Base-by-base conservation (phyloP, 306 rosid genomes). In the Astragalus membranaceus region DNA sequence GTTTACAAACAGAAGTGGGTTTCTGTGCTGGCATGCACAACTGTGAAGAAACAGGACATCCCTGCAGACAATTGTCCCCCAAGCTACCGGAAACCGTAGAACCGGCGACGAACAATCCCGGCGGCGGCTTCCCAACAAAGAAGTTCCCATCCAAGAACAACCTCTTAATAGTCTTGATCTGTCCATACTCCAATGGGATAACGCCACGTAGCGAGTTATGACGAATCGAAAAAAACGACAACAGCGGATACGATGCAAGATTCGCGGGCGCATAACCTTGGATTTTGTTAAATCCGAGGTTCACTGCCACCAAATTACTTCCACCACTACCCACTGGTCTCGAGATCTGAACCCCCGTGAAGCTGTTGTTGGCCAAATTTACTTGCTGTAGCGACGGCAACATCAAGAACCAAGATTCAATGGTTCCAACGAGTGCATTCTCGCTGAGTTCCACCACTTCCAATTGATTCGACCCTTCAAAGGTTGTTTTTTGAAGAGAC, bases 361-460 rank as follows among this genome's bases (percentile, higher is more conserved):
- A 68, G 70, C 79, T 82, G 81, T 94, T 94, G 15, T 94, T 90
- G 2, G 90, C 85, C 17, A 90, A 64, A 47, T 94, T 72, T 11
- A 87, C 86, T 70, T 90, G 98, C 35, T 90, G 98, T 10, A 94
- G 42, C 1, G 98, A 78, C 0, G 96, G 90, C 0, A 88, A 20
- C 10, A 72, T 78, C 29, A 94, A 94, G 71, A 94, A 75, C 98
- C 98, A 94, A 2, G 87, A 4, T 13, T 71, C 75, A 0, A 90
- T 15, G 0, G 74, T 66, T 4, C 97, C 97, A 16, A 79, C 6
- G 66, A 93, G 55, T 3, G 71, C 42, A 66, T 93, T 93, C 15
- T 93, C 85, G 39, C 97, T 87, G 55, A 90, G 90, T 46, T 93
- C 98, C 58, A 90, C 80, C 10, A 93, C 96, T 48, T 85, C 94